Conservation (phyloP, 352 stramenopile species). For the Thalassiosira sp. region DNA sequence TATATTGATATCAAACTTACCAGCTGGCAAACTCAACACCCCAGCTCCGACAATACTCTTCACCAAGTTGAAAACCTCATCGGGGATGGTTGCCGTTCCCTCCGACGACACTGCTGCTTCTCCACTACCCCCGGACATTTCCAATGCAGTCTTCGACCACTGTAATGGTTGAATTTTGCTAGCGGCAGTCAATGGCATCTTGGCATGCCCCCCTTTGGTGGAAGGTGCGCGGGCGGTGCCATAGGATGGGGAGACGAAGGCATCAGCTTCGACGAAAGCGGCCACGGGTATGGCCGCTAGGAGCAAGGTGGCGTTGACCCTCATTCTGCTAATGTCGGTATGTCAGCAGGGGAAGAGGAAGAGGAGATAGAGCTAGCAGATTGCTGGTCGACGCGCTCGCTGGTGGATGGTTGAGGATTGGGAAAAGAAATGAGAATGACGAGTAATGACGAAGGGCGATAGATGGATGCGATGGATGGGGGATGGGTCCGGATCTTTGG, state of each 20-base stretch:
- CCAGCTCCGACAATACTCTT: constrained; percentile 82
- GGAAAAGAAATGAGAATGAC: no score
- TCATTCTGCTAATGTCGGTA: constrained; percentile 38
- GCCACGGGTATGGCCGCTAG: constrained; percentile 38
- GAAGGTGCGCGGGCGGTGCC: not conserved
- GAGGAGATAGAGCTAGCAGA: no score
- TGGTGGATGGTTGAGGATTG: no score
- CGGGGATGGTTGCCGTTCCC: constrained; percentile 77
- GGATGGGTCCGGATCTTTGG: no score
- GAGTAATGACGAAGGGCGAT: no score
- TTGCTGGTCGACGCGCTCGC: no score
- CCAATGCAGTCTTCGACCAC: constrained; percentile 28
- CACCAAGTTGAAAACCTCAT: constrained; percentile 82
- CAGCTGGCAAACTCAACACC: constrained; percentile 77
- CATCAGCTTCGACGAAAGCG: constrained; percentile 46
- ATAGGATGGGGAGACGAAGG: constrained; percentile 29
- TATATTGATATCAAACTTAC: no score
- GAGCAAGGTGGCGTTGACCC: constrained; percentile 35
- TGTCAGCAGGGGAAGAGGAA: no score
- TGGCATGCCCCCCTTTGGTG: constrained; percentile 8
- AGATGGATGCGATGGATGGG: no score
- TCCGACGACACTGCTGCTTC: constrained; percentile 40
- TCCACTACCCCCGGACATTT: constrained; percentile 47
- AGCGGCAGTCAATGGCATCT: constrained; percentile 23
- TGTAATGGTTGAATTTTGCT: not conserved